Base-by-base conservation (phyloP, 257 asterid species). In the Datura wrightii region DNA sequence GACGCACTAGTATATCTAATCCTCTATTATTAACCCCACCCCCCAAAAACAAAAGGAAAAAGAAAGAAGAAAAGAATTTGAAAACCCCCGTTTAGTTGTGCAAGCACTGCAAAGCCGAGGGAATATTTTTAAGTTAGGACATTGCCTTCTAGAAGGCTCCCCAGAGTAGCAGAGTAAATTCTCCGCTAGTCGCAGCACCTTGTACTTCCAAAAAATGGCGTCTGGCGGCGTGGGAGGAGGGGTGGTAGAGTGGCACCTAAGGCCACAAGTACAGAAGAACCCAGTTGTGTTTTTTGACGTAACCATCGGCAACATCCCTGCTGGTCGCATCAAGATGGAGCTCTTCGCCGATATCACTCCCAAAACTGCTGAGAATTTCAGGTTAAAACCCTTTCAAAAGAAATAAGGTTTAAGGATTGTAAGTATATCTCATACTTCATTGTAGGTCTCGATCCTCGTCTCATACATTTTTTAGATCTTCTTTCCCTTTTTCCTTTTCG, bases 251-350 rank as follows among this genome's bases (percentile, higher is more conserved):
- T 96, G 99, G 98, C 98, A 96, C 86, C 97, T 92, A 90, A 87
- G 98, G 87, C 99, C 98, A 8, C 96, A 95, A 72, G 92, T 92
- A 93, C 97, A 95, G 82, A 94, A 91, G 84, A 96, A 96, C 53
- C 99, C 98, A 3, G 90, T 96, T 83, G 97, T 96, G 5, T 96
- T 96, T 92, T 94, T 96, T 87, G 99, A 96, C 82, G 72, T 95
- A 10, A 96, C 97, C 58, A 94, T 94, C 86, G 98, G 98, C 10
- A 93, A 88, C 76, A 92, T 96, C 36, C 98, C 98, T 58, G 97
- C 98, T 82, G 98, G 99, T 87, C 97, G 98, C 62, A 92, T 96
- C 87, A 96, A 93, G 89, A 94, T 96, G 97, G 98, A 96, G 91
- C 97, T 96, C n/a, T 96, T 96, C 86, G 97, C 99, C 82, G 98